Base-by-base conservation (phyloP, 441 rosid genomes). In the Adansonia rubrostipa region DNA sequence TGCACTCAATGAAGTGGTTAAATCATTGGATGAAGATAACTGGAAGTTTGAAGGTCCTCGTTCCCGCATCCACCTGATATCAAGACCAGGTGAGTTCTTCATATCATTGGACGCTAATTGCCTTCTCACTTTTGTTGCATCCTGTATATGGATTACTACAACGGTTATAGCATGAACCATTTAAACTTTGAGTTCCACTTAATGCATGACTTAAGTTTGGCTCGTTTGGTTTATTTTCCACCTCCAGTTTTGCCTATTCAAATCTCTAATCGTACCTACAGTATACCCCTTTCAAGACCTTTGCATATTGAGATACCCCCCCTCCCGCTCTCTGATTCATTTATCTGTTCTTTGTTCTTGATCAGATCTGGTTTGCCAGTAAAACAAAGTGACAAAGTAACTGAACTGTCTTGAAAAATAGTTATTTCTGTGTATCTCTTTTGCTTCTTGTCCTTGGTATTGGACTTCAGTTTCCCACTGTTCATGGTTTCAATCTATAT, bases 11-110 rank as follows among this genome's bases (percentile, higher is more conserved):
- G 92, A 91, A 87, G 92, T 86, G 89, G 98, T 93, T 77, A 94
- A 90, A 81, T 90, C 96, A 3, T 77, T 96, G 89, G 99, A 96
- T 75, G 97, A 92, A 78, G 99, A 96, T 85, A 89, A 77, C 79
- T 96, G 99, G 99, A 94, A 85, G 89, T 94, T 94, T 66, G 92
- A 93, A 70, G 98, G 92, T 47, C 98, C 98, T 58, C 98, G 95
- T 70, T 96, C 98, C 5, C 90, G 93, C 57, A 92, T 94, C 80
- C 84, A 92, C 79, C 93, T 93, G 57, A 80, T 91, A 73, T 89
- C 97, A 2, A 92, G 84, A 80, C 86, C 93, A 83, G 96, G 98
- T 93, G 84, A 44, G 82, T 82, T 50, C 61, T 78, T 79, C 14
- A 17, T 56, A 67, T 65, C 47, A 1, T 28, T 28, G 17, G 13